These are phyloP conservation scores for Cornus controversa DNA, from an alignment of 148 eudicot genomes.

Conservation along the genomic window DNA sequence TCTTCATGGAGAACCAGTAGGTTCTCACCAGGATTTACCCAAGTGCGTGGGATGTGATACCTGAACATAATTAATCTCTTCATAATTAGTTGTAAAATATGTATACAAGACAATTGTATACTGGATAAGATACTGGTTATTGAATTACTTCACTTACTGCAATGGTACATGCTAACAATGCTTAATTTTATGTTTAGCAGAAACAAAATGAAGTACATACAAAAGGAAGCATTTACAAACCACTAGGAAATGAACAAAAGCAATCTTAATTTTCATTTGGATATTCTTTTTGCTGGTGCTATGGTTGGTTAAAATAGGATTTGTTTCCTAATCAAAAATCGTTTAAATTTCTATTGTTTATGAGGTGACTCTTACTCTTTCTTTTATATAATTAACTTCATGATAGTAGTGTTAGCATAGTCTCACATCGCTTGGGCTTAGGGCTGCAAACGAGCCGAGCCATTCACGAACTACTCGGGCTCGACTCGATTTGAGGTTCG, in stretches of 20 bases:
- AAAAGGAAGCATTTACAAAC: background rate
- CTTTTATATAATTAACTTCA: background rate
- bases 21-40: constrained; percentile 49
- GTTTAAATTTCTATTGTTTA: too few relatives aligned
- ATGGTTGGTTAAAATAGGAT: background rate
- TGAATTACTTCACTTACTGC: too few relatives aligned
- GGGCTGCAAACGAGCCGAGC: too few relatives aligned
- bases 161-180: too few relatives aligned
- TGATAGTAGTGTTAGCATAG: too few relatives aligned
- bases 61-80: constrained; percentile 19
- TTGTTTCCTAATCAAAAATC: background rate
- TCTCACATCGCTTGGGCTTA: too few relatives aligned
- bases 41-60: constrained; percentile 52
- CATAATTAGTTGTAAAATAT: background rate
- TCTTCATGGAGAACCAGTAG: constrained; percentile 52
- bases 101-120: too few relatives aligned
- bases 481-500: too few relatives aligned
- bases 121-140: too few relatives aligned
- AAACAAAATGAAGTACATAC: background rate
- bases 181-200: background rate
- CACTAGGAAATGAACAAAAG: background rate
- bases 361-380: background rate
- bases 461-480: too few relatives aligned
- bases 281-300: background rate
- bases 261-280: background rate